Conservation (phyloP, 176 grass and related monocot species). For the Musa beccarii region DNA sequence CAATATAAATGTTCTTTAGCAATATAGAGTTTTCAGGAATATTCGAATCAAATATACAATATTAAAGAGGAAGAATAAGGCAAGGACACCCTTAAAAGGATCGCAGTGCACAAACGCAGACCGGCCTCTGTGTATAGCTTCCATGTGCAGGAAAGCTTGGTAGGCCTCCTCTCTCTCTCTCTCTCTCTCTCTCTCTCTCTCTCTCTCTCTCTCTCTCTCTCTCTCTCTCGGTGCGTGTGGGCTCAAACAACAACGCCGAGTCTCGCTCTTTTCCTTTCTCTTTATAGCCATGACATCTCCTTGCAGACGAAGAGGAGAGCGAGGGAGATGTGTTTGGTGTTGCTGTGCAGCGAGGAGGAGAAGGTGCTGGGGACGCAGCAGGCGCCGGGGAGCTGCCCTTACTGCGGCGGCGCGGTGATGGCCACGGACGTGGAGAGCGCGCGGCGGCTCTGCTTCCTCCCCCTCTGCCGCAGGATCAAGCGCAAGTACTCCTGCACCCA, state of each 20-base stretch:
- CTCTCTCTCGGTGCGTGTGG: not conserved
- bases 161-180: not conserved
- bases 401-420: conserved; percentile 57
- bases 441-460: conserved; percentile 56
- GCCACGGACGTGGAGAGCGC: conserved; percentile 55
- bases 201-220: not conserved
- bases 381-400: conserved; percentile 59
- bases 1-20: no score
- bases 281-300: not conserved
- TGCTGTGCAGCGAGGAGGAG: conserved; percentile 50
- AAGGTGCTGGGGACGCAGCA: conserved; percentile 54
- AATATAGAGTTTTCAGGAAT: no score
- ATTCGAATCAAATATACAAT: no score
- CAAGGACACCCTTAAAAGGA: no score
- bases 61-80: no score
- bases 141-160: not conserved
- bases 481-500: conserved; percentile 61
- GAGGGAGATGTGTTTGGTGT: conserved; percentile 18
- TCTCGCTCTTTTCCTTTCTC: not conserved
- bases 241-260: no score
- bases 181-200: not conserved
- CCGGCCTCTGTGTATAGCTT: not conserved
- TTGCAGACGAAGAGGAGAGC: not conserved
- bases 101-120: no score
- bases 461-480: conserved; percentile 58